Conservation (phyloP, 495 filamentous ascomycete genomes). For the Chaetomium tenue region DNA sequence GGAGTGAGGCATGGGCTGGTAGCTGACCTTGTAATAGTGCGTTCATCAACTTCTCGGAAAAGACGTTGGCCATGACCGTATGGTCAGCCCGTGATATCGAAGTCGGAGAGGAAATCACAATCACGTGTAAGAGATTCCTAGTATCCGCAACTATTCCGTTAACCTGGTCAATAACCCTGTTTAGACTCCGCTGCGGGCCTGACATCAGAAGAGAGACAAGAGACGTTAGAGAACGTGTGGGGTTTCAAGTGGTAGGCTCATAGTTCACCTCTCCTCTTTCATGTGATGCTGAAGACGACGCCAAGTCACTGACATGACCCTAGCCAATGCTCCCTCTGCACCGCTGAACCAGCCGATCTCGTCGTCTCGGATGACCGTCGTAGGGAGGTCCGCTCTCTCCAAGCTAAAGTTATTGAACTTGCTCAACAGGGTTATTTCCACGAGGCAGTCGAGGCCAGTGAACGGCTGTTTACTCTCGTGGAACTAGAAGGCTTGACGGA, state of each 20-base stretch:
- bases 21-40: conserved; percentile 35
- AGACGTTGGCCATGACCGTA: conserved; percentile 35
- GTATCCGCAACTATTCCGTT: neutral
- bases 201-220: conserved; percentile 31
- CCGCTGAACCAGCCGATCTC: conserved; percentile 18
- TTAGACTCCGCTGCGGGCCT: conserved; percentile 34
- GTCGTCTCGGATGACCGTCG: conserved; percentile 30
- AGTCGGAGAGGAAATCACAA: conserved; percentile 41
- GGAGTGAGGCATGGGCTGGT: neutral
- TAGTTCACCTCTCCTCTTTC: too few relatives aligned
- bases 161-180: neutral
- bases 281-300: neutral
- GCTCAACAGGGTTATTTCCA: conserved; percentile 32
- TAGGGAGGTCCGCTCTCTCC: conserved; percentile 25
- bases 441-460: conserved; percentile 25
- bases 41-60: conserved; percentile 37
- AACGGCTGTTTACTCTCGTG: conserved; percentile 30
- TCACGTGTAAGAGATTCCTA: conserved; percentile 34
- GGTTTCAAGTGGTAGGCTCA: conserved; percentile 31
- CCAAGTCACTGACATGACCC: neutral
- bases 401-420: conserved; percentile 28
- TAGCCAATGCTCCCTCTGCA: conserved; percentile 36
- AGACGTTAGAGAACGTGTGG: conserved; percentile 34
- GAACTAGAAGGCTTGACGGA: conserved; percentile 33
- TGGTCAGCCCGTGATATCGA: conserved; percentile 39